These are phyloP conservation scores for Clathrus columnatus DNA, from an alignment of 768 basidiomycete genomes.

Conservation along the genomic window DNA sequence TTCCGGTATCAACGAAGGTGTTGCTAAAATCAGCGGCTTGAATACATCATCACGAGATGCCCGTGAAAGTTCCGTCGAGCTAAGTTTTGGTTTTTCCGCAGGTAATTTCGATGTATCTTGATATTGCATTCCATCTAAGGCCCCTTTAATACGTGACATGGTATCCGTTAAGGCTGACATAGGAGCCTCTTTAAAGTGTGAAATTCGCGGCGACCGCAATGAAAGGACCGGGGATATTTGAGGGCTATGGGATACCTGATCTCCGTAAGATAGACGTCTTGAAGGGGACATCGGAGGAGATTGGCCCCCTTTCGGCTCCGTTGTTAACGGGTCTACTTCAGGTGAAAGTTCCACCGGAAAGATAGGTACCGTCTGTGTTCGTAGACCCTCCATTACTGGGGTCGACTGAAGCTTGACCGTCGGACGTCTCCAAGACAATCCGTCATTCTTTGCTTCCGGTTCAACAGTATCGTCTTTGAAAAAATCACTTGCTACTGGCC, in stretches of 20 bases:
- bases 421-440: conserved; percentile 37
- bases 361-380: conserved; percentile 9
- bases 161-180: conserved; percentile 76
- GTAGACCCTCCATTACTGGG: background rate
- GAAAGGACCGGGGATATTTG: conserved; percentile 3
- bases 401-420: background rate
- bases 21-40: conserved; percentile 16
- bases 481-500: conserved; percentile 60
- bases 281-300: conserved; percentile 2
- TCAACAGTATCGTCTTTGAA: conserved; percentile 40
- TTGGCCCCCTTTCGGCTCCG: background rate
- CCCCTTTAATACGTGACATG: conserved; percentile 82
- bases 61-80: background rate
- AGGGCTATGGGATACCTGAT: background rate
- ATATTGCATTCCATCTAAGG: conserved; percentile 27
- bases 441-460: conserved; percentile 23
- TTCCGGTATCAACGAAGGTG: conserved; percentile 25
- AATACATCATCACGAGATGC: background rate
- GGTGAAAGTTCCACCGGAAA: conserved; percentile 2
- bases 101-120: background rate
- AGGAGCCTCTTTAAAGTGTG: conserved; percentile 28
- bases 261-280: background rate
- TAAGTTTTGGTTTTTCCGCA: background rate
- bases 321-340: background rate
- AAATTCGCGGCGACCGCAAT: conserved; percentile 4